Percentiles rank a stretch among this genome's conserved stretches.
Conservation (phyloP, 176 grass and related monocot species). For the Lolium rigidum region DNA sequence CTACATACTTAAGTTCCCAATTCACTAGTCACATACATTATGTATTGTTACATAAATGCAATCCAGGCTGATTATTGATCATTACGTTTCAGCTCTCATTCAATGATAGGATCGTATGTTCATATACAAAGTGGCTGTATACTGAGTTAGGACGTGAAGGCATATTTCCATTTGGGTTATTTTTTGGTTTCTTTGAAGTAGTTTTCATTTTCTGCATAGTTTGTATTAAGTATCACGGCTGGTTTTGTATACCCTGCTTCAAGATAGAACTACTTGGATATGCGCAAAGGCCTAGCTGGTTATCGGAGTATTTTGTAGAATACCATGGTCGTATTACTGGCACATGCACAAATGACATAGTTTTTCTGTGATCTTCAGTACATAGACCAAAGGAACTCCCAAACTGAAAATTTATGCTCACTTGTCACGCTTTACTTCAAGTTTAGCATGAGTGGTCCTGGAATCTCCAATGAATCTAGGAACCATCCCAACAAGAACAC, state of each 20-base stretch:
- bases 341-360: no score
- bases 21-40: not conserved
- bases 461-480: not conserved
- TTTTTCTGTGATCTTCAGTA: not conserved
- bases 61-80: slow-evolving; percentile 3
- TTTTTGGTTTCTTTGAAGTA: no score
- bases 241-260: no score
- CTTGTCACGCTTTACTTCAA: not conserved
- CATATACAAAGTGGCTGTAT: not conserved
- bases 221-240: not conserved
- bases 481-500: not conserved
- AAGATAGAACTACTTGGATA: no score
- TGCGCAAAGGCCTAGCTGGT: no score
- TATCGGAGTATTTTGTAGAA: no score
- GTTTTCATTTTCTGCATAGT: not conserved
- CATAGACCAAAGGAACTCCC: not conserved
- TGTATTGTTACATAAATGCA: not conserved
- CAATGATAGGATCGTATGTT: not conserved
- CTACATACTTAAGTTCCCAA: not conserved
- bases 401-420: not conserved
- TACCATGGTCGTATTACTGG: no score
- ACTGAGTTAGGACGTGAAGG: not conserved
- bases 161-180: no score
- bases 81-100: not conserved
- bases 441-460: not conserved